phyloP scores from a whole-genome alignment of 306 rosid species.

The Geum urbanum region DNA sequence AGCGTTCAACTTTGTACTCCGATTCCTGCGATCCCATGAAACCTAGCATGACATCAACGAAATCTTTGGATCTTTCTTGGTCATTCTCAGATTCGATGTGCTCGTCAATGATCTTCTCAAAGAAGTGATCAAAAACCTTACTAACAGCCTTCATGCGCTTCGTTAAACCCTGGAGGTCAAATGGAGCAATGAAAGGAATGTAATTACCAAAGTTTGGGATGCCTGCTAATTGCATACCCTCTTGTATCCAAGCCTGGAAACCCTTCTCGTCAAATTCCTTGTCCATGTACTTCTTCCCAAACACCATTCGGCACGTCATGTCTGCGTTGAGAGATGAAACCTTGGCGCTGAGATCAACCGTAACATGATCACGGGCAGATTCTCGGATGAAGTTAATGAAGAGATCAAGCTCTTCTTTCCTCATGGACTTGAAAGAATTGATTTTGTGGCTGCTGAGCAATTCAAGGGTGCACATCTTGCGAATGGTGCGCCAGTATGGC shows the following conservation, averaged over 20 bases:
- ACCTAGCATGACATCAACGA: constrained; percentile 59
- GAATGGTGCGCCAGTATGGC: constrained; percentile 62
- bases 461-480: constrained; percentile 63
- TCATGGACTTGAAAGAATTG: constrained; percentile 43
- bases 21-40: constrained; percentile 41
- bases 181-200: constrained; percentile 43
- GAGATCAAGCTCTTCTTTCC: constrained; percentile 48
- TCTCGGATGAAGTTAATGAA: constrained; percentile 34
- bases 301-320: constrained; percentile 51
- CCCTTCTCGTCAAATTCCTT: constrained; percentile 49
- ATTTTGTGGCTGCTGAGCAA: constrained; percentile 47
- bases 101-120: constrained; percentile 58
- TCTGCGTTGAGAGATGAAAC: constrained; percentile 27
- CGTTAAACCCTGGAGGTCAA: constrained; percentile 59
- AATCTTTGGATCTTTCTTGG: constrained; percentile 41
- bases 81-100: constrained; percentile 35
- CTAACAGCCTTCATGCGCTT: constrained; percentile 36
- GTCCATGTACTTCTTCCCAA: constrained; percentile 54
- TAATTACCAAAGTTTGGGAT: constrained; percentile 47
- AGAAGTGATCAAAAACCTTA: constrained; percentile 48
- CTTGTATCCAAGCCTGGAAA: constrained; percentile 43
- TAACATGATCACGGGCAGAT: constrained; percentile 23
- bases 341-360: constrained; percentile 47
- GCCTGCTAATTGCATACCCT: constrained; percentile 32
- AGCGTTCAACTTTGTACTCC: constrained; percentile 46